phyloP scores from a whole-genome alignment of 2,329 filamentous ascomycete genomes.

The Shiraia sp. region DNA sequence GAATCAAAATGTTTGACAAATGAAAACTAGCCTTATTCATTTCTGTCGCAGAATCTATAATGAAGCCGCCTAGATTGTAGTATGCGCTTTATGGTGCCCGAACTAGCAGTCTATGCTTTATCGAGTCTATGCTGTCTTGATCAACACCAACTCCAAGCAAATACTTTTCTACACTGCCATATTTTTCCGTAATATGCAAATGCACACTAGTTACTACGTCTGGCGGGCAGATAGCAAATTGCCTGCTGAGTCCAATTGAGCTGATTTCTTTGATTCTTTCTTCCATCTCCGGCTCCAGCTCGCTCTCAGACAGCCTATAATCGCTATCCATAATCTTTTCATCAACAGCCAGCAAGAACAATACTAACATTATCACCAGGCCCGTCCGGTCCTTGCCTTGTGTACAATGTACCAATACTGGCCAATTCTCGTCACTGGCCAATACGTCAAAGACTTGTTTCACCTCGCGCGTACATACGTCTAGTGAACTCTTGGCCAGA shows the following conservation, averaged over 20 bases:
- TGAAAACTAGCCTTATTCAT: too few relatives aligned
- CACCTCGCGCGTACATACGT: constrained; percentile 67
- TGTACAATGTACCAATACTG: constrained; percentile 78
- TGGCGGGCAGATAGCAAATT: constrained; percentile 67
- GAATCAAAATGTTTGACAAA: background rate
- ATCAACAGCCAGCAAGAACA: constrained; percentile 66
- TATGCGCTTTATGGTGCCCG: constrained; percentile 19
- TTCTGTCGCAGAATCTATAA: too few relatives aligned
- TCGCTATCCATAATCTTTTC: constrained; percentile 67
- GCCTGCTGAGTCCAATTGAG: constrained; percentile 69
- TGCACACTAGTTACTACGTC: constrained; percentile 66
- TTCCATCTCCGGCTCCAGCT: constrained; percentile 64
- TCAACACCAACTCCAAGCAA: constrained; percentile 62
- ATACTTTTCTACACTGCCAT: constrained; percentile 71
- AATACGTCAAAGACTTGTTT: constrained; percentile 57
- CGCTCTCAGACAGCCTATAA: constrained; percentile 68
- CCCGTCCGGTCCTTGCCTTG: constrained; percentile 88
- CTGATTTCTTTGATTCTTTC: constrained; percentile 69
- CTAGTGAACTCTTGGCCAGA: constrained; percentile 70
- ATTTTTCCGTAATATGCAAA: constrained; percentile 61
- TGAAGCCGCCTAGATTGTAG: too few relatives aligned
- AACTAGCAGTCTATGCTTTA: constrained; percentile 40
- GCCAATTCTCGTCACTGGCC: constrained; percentile 57
- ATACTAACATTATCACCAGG: constrained; percentile 67
- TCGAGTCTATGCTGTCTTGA: constrained; percentile 37